A percentile compares a stretch with the other conserved stretches of the same genome.
Evolutionary conservation across 768 basidiomycete species (phyloP).

Genomic region (Imleria badia): DNA sequence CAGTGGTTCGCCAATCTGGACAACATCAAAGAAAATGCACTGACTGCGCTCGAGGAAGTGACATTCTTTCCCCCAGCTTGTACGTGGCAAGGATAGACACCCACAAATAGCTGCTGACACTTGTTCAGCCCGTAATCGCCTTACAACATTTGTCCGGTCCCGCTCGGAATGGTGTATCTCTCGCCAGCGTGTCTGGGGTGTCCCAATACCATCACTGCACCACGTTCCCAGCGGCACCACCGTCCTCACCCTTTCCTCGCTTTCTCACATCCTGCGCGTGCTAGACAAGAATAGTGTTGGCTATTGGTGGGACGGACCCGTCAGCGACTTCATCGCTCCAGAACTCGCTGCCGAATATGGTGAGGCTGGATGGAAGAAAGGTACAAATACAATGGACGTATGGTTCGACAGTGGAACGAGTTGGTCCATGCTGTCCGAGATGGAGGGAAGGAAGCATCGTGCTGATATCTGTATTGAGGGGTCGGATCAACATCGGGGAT

Average conservation of each 20-base stretch:
- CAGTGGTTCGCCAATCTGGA: conserved; percentile 98
- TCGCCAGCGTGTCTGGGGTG: conserved; percentile 95
- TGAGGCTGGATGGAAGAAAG: conserved; percentile 62
- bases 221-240: conserved; percentile 60
- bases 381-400: conserved; percentile 96
- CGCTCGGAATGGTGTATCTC: conserved; percentile 99
- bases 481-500: conserved; percentile 96
- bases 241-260: conserved; percentile 59
- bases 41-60: conserved; percentile 67
- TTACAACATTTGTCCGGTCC: conserved; percentile 80
- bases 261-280: conserved; percentile 76
- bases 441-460: conserved; percentile 39
- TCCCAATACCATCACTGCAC: conserved; percentile 89
- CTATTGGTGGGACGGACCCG: conserved; percentile 92
- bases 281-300: conserved; percentile 69
- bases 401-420: conserved; percentile 98
- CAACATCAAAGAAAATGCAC: conserved; percentile 73
- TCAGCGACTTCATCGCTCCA: conserved; percentile 77
- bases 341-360: conserved; percentile 49
- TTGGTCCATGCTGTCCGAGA: conserved; percentile 73
- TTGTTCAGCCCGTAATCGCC: conserved; percentile 73
- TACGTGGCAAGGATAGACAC: conserved; percentile 37
- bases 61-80: conserved; percentile 75
- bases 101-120: neutral
- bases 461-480: conserved; percentile 95